Evolutionary conservation across 768 basidiomycete species (phyloP), one percentile per base, ranked within the genome.

Genomic region (Terana coerulea): DNA sequence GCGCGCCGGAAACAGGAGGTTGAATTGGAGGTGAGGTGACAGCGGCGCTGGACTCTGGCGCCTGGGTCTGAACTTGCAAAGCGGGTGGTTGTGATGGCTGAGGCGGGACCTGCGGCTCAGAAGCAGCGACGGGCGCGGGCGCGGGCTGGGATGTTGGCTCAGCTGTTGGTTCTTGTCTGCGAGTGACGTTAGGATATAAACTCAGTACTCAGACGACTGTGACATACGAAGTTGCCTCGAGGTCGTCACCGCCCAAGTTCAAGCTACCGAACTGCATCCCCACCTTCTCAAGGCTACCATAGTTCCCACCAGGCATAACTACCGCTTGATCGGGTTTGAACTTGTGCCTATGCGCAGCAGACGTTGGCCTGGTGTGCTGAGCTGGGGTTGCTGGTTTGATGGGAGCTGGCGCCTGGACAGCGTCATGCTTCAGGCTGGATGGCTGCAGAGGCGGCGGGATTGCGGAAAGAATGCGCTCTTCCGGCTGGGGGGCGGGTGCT

Each of bases 251-350:
- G 29, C 81, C 81, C 30, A 93, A 75, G 65, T 81, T 87, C 59
- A 92, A 69, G 65, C 88, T 91, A 45, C 90, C 90, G 62, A 93
- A 93, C 61, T 91, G 89, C 90, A 93, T 91, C 43, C 90, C 90
- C 46, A 92, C 72, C 63, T 88, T 91, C 63, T 91, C 89, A 21
- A 87, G 64, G 29, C 77, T 61, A 26, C 80, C 78, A 64, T 85
- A 86, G 46, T 77, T 80, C 37, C 70, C 72, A 30, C 77, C 76
- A 1, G 90, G 88, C 79, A 91, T 83, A 50, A 91, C 84, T 15
- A 92, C 91, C 31, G 90, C 81, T 51, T 88, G 86, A 54, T 91
- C 86, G 4, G 77, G 77, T 73, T 90, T 91, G 72, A 84, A 83
- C 46, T 81, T 80, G 57, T 68, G 72, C 41, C 84, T 78, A 47